A percentile compares a stretch with the other conserved stretches of the same genome.
phyloP scores from a whole-genome alignment of 768 basidiomycete genomes.

The Artomyces pyxidatus region DNA sequence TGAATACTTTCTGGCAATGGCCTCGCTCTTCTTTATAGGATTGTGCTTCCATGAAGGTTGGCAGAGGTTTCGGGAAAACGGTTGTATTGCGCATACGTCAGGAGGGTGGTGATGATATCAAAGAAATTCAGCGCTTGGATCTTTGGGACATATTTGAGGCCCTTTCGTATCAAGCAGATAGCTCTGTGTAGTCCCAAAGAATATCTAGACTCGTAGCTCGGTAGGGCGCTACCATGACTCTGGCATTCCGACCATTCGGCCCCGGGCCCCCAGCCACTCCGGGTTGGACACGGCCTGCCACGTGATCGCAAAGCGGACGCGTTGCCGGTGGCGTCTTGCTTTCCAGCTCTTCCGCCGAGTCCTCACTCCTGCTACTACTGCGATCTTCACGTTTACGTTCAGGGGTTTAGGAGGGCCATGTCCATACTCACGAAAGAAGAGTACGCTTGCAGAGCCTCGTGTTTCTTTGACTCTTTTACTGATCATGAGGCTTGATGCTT shows the following conservation, averaged over 20 bases:
- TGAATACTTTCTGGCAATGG: too few relatives aligned
- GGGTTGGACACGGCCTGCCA: conserved; percentile 1
- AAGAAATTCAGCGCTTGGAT: conserved; percentile 63
- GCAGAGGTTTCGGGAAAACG: too few relatives aligned
- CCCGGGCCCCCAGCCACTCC: too few relatives aligned
- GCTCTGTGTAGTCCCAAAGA: conserved; percentile 52
- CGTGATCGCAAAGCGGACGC: too few relatives aligned
- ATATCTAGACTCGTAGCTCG: conserved; percentile 56
- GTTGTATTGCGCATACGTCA: conserved; percentile 60
- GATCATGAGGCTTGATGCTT: conserved; percentile 2
- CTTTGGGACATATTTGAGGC: conserved; percentile 77
- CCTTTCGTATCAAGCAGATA: conserved; percentile 41
- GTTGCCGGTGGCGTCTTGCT: not conserved
- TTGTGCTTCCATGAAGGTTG: too few relatives aligned
- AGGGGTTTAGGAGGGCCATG: conserved; percentile 13
- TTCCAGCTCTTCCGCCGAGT: not conserved
- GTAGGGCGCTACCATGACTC: too few relatives aligned
- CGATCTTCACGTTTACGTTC: not conserved
- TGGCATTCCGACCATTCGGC: too few relatives aligned
- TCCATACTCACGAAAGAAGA: conserved; percentile 27
- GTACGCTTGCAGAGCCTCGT: conserved; percentile 16
- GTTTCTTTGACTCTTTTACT: not conserved
- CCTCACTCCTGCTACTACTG: not conserved
- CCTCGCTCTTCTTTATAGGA: too few relatives aligned
- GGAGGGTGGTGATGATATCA: conserved; percentile 61